Conservation (phyloP, 2,329 filamentous ascomycete species). For the Pestalotiopsis sp. region DNA sequence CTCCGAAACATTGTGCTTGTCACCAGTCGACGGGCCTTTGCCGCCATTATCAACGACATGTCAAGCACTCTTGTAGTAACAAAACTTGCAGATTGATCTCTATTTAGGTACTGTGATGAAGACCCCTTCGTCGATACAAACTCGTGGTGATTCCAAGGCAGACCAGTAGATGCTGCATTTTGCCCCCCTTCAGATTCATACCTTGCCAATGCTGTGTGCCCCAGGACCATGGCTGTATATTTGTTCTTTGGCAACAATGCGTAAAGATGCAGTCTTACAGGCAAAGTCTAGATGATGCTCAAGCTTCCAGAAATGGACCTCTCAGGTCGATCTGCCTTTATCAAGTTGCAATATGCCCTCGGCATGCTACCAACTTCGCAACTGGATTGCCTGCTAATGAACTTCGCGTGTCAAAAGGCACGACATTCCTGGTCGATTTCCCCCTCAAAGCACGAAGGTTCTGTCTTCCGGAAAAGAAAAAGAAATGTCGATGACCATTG, state of each 20-base stretch:
- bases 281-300: not conserved
- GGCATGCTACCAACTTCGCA: not conserved
- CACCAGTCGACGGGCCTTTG: too few species aligned
- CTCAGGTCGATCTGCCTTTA: not conserved
- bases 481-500: too few species aligned
- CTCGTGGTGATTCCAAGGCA: slow-evolving; percentile 10
- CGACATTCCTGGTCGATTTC: not conserved
- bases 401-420: not conserved
- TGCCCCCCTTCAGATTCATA: slow-evolving; percentile 7
- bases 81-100: not conserved
- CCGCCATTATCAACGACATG: too few species aligned
- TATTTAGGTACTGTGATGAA: not conserved
- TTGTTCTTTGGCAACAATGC: not conserved
- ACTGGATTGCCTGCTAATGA: not conserved
- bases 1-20: too few species aligned
- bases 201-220: not conserved
- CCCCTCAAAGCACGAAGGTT: not conserved
- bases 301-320: not conserved
- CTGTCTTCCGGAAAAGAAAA: too few species aligned
- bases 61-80: not conserved
- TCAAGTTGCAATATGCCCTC: not conserved
- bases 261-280: not conserved
- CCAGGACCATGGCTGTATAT: not conserved
- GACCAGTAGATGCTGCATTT: slow-evolving; percentile 10
- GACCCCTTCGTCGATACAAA: slow-evolving; percentile 5